These are phyloP conservation scores for Metschnikowia continentalis DNA, from an alignment of 805 yeast genomes.

Conservation along the genomic window DNA sequence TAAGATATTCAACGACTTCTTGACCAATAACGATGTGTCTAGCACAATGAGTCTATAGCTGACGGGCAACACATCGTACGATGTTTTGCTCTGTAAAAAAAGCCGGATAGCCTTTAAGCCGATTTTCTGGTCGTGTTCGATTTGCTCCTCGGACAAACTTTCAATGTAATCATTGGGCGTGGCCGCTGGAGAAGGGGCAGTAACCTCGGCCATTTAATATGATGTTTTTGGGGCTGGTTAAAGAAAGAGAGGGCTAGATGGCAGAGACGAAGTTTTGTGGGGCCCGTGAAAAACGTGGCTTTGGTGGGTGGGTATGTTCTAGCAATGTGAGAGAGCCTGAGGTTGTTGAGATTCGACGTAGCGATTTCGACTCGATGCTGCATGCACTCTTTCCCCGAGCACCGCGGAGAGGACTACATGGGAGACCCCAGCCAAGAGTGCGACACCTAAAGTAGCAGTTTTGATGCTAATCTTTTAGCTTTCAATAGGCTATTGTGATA, in stretches of 20 bases:
- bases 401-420: neutral
- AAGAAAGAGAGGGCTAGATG: neutral
- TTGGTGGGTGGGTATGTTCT: neutral
- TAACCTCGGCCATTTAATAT: slow-evolving; percentile 18
- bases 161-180: slow-evolving; percentile 43
- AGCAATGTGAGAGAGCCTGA: neutral
- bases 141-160: slow-evolving; percentile 38
- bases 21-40: slow-evolving; percentile 85
- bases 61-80: slow-evolving; percentile 95
- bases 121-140: slow-evolving; percentile 59
- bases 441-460: neutral
- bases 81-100: slow-evolving; percentile 83
- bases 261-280: neutral
- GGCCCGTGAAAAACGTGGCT: neutral
- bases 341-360: slow-evolving; percentile 2
- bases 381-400: slow-evolving; percentile 1
- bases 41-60: slow-evolving; percentile 88
- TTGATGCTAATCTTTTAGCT: neutral
- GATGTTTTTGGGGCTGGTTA: neutral
- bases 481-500: no score
- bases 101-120: slow-evolving; percentile 79
- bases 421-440: no score
- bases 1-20: slow-evolving; percentile 83
- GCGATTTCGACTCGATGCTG: neutral
- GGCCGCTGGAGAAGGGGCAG: slow-evolving; percentile 20